phyloP scores from a whole-genome alignment of 495 filamentous ascomycete genomes.

The Chaetomidium leptoderma region DNA sequence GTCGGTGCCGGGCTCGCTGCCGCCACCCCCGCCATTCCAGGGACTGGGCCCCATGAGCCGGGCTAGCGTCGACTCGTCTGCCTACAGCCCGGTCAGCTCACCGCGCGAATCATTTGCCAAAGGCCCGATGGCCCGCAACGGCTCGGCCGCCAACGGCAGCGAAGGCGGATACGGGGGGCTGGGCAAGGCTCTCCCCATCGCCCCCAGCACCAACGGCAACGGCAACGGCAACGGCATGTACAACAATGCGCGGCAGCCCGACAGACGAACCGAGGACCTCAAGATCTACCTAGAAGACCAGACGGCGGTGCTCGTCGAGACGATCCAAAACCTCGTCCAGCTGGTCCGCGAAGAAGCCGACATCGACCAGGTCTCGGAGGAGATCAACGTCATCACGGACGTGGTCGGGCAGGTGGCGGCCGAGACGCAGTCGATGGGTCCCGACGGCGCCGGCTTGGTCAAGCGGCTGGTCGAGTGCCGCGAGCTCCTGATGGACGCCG shows the following conservation, averaged over 20 bases:
- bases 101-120: conserved; percentile 47
- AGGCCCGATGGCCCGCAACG: conserved; percentile 34
- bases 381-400: conserved; percentile 66
- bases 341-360: conserved; percentile 68
- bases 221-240: conserved; percentile 17
- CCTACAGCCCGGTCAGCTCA: conserved; percentile 53
- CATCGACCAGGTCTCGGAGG: conserved; percentile 60
- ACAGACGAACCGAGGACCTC: conserved; percentile 64
- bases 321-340: conserved; percentile 75
- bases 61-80: conserved; percentile 48
- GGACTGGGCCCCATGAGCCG: conserved; percentile 41
- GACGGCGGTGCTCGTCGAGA: conserved; percentile 72
- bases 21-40: conserved; percentile 47
- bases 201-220: conserved; percentile 26
- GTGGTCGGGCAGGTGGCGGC: conserved; percentile 66
- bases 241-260: conserved; percentile 21
- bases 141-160: conserved; percentile 29
- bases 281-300: conserved; percentile 81
- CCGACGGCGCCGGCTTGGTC: conserved; percentile 59
- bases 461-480: conserved; percentile 60
- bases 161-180: conserved; percentile 30
- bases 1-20: conserved; percentile 37
- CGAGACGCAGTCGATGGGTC: conserved; percentile 55
- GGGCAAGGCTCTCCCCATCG: conserved; percentile 36
- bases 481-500: conserved; percentile 61